Evolutionary conservation across 495 filamentous ascomycete genomes (phyloP).

Genomic region (Parmelia sp.): DNA sequence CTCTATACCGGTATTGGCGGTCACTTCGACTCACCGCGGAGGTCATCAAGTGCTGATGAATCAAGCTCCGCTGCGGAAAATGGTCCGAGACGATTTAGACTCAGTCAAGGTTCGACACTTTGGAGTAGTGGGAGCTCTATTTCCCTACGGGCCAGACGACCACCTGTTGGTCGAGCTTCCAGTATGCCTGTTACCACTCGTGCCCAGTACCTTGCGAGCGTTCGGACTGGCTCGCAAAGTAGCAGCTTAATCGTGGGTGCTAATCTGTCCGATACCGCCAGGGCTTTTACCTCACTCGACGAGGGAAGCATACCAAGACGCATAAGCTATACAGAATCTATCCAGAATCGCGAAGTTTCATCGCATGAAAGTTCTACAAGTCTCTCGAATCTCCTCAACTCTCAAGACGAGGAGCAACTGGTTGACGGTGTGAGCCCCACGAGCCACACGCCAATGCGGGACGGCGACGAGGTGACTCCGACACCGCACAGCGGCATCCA

Average conservation of each 20-base stretch:
- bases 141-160: not conserved
- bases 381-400: not conserved
- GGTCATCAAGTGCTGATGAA: conserved; percentile 1
- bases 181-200: not conserved
- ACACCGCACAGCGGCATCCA: not conserved
- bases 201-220: not conserved
- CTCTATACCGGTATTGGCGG: not conserved
- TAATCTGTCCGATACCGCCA: not conserved
- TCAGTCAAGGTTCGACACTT: not conserved
- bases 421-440: not conserved
- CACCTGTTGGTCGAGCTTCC: not conserved
- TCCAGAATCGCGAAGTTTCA: not conserved
- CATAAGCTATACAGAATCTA: not conserved
- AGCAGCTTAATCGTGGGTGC: not conserved
- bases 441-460: not conserved
- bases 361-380: not conserved
- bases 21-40: conserved; percentile 1
- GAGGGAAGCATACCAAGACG: not conserved
- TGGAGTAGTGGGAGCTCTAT: not conserved
- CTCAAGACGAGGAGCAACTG: not conserved
- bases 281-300: not conserved
- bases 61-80: conserved; percentile 1
- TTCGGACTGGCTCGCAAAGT: not conserved
- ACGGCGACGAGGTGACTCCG: not conserved
- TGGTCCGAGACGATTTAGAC: not conserved